Base-by-base conservation (phyloP, 2,329 filamentous ascomycete genomes). In the Corynespora cassiicola region DNA sequence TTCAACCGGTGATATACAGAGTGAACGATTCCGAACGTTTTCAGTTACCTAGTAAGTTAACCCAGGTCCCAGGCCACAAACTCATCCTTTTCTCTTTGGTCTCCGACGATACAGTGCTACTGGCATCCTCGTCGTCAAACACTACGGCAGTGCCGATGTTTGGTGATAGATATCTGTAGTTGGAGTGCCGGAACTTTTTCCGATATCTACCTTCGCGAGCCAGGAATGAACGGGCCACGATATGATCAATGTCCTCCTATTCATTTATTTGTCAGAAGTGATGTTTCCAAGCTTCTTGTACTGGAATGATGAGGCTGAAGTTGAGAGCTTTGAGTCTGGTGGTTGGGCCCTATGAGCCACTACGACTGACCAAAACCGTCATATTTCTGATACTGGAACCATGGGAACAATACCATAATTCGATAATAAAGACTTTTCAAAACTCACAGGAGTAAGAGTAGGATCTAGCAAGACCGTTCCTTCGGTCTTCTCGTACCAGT, bases 171-270 rank as follows among this genome's bases (percentile, higher is more conserved):
- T 15, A 18, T 15, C 36, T 23, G 5, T 28, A n/a, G 16, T 29
- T 23, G 12, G 24, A 20, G 11, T 33, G 23, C 17, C 36, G 36
- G 24, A 39, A 39, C 14, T 20, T 28, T 20, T 34, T 39, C 12
- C 36, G 36, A 14, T 33, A 34, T 33, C 24, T 21, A 4, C 30
- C 36, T 14, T 39, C 36, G 3, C 30, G 29, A 11, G 29, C 30
- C 6, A 39, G 25, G 18, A 39, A 39, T 8, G 36, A 39, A 4
- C 36, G 29, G 10, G 36, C 36, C 2, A 39, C 36, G 8, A 39
- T 29, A n/a, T 39, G 36, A 12, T 34, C 36, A n/a, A 39, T 34
- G 15, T 39, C 36, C 30, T 39, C 36, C 36, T 39, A 14, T n/a
- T n/a, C n/a, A n/a, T n/a, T n/a, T n/a, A n/a, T n/a, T n/a, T n/a